These are phyloP conservation scores for Solanum clarkiae DNA, from an alignment of 257 asterid genomes.

Conservation along the genomic window DNA sequence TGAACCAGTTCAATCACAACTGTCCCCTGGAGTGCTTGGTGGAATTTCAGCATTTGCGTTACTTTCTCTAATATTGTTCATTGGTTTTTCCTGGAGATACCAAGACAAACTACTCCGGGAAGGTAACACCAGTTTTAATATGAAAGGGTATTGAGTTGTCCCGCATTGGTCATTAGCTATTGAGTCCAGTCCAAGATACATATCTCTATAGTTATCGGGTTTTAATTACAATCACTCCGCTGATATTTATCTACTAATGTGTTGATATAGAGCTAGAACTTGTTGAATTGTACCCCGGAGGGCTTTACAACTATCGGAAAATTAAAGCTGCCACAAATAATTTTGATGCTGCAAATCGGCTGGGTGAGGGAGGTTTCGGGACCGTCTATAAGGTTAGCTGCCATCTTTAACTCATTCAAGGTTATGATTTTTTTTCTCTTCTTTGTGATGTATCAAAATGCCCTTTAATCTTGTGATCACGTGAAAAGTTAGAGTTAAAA, in stretches of 20 bases:
- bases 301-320: background rate
- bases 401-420: background rate
- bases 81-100: background rate
- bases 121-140: background rate
- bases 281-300: background rate
- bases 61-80: background rate
- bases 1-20: background rate
- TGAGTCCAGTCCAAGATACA: background rate
- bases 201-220: background rate
- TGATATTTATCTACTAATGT: background rate
- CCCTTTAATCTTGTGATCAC: background rate
- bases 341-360: rapidly evolving
- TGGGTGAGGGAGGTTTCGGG: background rate
- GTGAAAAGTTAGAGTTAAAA: background rate
- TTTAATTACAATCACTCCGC: background rate
- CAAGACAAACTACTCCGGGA: background rate
- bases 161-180: background rate
- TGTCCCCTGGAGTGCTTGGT: background rate
- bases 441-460: background rate
- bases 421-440: background rate
- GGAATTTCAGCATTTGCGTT: background rate
- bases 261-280: background rate
- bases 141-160: background rate
- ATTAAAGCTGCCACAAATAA: background rate
- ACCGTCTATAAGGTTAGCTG: background rate